Evolutionary conservation across 2,329 filamentous ascomycete genomes (phyloP).

Genomic region (Colletotrichum coccodes): DNA sequence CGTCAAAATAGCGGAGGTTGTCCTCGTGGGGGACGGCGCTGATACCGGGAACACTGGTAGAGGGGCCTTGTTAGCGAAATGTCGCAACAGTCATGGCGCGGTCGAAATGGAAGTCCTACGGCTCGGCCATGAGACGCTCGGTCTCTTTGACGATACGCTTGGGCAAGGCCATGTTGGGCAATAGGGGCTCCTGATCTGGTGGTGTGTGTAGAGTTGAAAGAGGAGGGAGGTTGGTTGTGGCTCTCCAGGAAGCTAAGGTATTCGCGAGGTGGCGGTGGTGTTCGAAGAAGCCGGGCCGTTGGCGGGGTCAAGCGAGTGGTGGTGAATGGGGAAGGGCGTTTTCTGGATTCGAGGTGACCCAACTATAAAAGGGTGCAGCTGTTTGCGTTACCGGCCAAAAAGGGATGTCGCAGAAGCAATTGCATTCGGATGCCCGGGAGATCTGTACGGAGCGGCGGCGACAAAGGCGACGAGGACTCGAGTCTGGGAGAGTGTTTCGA

Average conservation of each 20-base stretch:
- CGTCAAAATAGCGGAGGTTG: constrained; percentile 97
- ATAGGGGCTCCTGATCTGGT: not conserved
- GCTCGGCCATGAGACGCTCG: constrained; percentile 94
- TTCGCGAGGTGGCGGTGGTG: not conserved
- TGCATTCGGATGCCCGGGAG: constrained; percentile 17
- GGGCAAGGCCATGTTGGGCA: constrained; percentile 75
- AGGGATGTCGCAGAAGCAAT: constrained; percentile 5
- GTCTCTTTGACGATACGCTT: constrained; percentile 99
- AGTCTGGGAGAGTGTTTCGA: constrained; percentile 26
- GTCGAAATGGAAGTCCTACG: constrained; percentile 67
- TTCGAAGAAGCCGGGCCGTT: not conserved
- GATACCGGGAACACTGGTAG: constrained; percentile 87
- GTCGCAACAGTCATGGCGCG: not conserved
- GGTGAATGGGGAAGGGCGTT: constrained; percentile 10
- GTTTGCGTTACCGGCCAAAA: not conserved
- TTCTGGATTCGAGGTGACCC: not conserved
- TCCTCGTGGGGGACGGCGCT: constrained; percentile 96
- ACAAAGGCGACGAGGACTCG: constrained; percentile 10
- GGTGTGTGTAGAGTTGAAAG: not conserved
- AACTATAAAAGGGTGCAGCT: not conserved
- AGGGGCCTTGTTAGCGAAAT: not conserved
- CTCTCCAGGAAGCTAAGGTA: not conserved
- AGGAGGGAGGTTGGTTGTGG: not conserved
- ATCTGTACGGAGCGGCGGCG: not conserved
- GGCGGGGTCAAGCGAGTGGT: constrained; percentile 29